phyloP scores from a whole-genome alignment of 148 eudicot species.

The Camellia granthamiana region DNA sequence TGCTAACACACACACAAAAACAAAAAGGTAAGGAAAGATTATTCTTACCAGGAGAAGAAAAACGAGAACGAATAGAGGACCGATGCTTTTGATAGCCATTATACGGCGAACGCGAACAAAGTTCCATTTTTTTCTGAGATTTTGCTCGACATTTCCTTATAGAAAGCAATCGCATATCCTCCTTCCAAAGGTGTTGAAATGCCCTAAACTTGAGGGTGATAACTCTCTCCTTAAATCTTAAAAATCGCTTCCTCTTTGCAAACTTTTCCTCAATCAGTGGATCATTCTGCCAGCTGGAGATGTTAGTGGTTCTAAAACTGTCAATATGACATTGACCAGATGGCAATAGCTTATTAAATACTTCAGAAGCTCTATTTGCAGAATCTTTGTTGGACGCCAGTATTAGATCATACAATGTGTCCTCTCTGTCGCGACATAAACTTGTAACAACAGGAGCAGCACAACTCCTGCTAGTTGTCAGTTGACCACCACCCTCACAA shows the following conservation, averaged over 20 bases:
- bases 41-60: slow-evolving; percentile 55
- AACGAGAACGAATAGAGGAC: slow-evolving; percentile 48
- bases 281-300: slow-evolving; percentile 27
- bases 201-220: slow-evolving; percentile 65
- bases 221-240: slow-evolving; percentile 65
- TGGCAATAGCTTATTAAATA: slow-evolving; percentile 54
- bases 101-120: slow-evolving; percentile 32
- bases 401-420: slow-evolving; percentile 35
- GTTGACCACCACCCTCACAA: slow-evolving; percentile 24
- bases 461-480: slow-evolving; percentile 7
- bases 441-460: neutral
- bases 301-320: slow-evolving; percentile 11
- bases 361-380: slow-evolving; percentile 52
- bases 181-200: slow-evolving; percentile 72
- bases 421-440: slow-evolving; percentile 20
- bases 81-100: slow-evolving; percentile 56
- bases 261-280: slow-evolving; percentile 42
- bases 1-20: neutral
- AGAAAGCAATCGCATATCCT: slow-evolving; percentile 59
- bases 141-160: slow-evolving; percentile 46
- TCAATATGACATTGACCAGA: slow-evolving; percentile 16
- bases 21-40: neutral
- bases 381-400: slow-evolving; percentile 53
- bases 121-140: slow-evolving; percentile 62
- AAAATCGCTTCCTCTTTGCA: slow-evolving; percentile 43